Evolutionary conservation across 73 alveolate species (phyloP), one percentile per base, ranked within the genome.

Genomic region (Symbiodinium pilosum): DNA sequence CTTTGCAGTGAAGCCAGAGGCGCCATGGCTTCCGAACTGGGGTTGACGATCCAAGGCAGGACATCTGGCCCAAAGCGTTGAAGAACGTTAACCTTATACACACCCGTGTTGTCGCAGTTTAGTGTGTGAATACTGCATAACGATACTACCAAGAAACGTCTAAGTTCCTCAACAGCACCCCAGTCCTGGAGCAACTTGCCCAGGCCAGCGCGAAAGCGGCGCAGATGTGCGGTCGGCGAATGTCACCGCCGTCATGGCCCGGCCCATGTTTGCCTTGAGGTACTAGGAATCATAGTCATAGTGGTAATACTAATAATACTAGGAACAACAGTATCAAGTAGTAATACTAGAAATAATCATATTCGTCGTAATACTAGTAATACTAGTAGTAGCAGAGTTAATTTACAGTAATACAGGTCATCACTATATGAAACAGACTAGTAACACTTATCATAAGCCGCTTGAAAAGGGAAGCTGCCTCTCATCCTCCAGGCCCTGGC

Each of bases 121-220:
- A 11, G 4, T 3, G 24, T 28, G 4, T 26, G 38, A 3, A 3
- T 73, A 14, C 26, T 73, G 5, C 8, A 34, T 3, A 73, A 20
- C 21, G 83, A 73, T 8, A 5, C 86, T 11, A 5, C 9, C 2
- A 28, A 5, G 11, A 3, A n/a, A 73, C 44, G 21, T 34, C 4
- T 28, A 5, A 3, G 44, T 11, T 28, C 43, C 43, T 9, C 5
- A 3, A 8, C 42, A 73, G 9, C 24, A n/a, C n/a, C n/a, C n/a
- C n/a, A n/a, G n/a, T n/a, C n/a, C n/a, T n/a, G 52, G 3, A 12
- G 43, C 20, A 3, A 4, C 47, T 20, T 2, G 36, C 18, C 30
- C 39, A 88, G 99, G 99, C 99, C 99, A 99, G 92, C 97, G 99
- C 91, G 99, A 99, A 99, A 99, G 99, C 86, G 99, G 99, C 85